Conservation (phyloP, 2,329 filamentous ascomycete genomes). For the Emmonsiellopsis sp. region DNA sequence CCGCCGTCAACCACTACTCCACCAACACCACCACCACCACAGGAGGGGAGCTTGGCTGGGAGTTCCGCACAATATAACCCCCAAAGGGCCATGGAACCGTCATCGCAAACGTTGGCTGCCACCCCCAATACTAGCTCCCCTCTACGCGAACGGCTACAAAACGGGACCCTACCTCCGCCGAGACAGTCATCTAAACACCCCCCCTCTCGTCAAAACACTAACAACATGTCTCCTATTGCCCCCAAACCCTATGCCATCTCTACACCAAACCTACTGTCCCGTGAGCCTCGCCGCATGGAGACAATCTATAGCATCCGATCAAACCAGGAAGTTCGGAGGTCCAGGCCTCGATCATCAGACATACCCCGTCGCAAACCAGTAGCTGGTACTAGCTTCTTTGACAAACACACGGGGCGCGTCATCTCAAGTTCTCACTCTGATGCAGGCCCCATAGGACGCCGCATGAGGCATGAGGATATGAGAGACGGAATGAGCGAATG, state of each 20-base stretch:
- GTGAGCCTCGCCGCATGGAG: slow-evolving; percentile 4
- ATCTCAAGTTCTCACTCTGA: slow-evolving; percentile 10
- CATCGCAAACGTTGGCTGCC: too few relatives aligned
- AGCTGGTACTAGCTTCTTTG: slow-evolving; percentile 3
- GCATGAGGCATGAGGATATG: slow-evolving; percentile 21
- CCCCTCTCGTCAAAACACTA: too few relatives aligned
- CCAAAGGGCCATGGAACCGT: too few relatives aligned
- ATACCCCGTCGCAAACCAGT: slow-evolving; percentile 6
- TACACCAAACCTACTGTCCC: not conserved
- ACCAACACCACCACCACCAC: not conserved
- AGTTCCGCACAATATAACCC: too few relatives aligned
- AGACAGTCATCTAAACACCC: not conserved
- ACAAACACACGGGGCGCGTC: slow-evolving; percentile 7
- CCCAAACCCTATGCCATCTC: not conserved
- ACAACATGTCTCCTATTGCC: not conserved
- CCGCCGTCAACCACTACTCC: slow-evolving; percentile 4
- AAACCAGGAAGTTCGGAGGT: slow-evolving; percentile 6
- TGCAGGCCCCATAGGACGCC: not conserved
- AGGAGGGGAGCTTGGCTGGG: too few relatives aligned
- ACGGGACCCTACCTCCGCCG: not conserved
- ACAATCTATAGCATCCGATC: not conserved
- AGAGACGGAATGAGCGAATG: slow-evolving; percentile 29
- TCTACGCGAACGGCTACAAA: too few relatives aligned
- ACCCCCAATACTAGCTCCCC: too few relatives aligned
- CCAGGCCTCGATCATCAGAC: slow-evolving; percentile 15